Evolutionary conservation across 805 yeast species (phyloP), one percentile per base, ranked within the genome.

Genomic region (Hemisphaericaspora nanyangensis): DNA sequence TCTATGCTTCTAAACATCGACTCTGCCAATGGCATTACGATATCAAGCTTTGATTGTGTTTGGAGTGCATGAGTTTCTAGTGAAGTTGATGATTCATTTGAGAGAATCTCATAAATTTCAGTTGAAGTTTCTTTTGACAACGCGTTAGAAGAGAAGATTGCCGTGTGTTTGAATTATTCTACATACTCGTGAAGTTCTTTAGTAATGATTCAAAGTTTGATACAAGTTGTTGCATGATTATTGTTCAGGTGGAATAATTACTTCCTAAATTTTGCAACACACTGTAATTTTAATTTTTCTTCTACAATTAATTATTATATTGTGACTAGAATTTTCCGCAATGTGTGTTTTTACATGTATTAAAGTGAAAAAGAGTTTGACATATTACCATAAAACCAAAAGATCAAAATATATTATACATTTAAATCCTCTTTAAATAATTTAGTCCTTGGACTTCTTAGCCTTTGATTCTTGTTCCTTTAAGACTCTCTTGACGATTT

Each of bases 401-500:
- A 13, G 35, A 20, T 29, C 25, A 31, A 32, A 36, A 13, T 18
- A 24, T 37, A 37, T 22, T 39, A 34, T 39, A 35, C 38, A 39
- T 39, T 39, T 28, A 34, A 39, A 29, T 25, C 35, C 22, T 17
- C 13, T 29, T 36, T 24, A 38, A 38, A 29, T 25, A 15, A 40
- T 46, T 56, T 60, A 60, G 50, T 61, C 58, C 54, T 60, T 61
- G 51, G 69, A 55, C 55, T 61, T 80, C 76, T 81, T 78, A 66
- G 85, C 91, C 77, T 87, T 85, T 61, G 81, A 89, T 66, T 89
- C 84, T 75, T 86, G 87, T 72, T 89, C 96, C 85, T 91, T 91
- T 68, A 93, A 84, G 64, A 93, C 96, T 79, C 95, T 89, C 90
- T 93, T 95, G 71, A 93, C 99, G 58, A 93, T 90, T 88, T 93